Base-by-base conservation (phyloP, 768 basidiomycete species). In the Mycena olivaceomarginata region DNA sequence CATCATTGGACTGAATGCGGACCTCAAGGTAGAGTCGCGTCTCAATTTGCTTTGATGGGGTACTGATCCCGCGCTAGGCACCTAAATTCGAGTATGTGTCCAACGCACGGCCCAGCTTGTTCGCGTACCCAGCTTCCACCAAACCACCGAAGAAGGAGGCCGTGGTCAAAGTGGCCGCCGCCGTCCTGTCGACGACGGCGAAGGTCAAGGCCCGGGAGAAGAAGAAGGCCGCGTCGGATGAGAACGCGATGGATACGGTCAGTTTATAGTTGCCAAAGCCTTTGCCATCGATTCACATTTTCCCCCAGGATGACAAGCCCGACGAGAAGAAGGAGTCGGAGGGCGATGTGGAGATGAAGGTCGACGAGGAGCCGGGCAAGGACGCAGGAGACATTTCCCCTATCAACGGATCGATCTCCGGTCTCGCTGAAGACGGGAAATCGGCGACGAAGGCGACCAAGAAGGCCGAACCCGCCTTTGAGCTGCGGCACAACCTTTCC, bases 121-220 rank as follows among this genome's bases (percentile, higher is more conserved):
- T 98, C 82, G 97, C 98, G 3, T 99, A 99, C 85, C 97, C 97
- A 13, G 88, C 94, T 20, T 90, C 92, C 2, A 94, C 93, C 60
- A 96, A 97, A 83, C 95, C 97, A 13, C 95, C 96, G 7, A 96
- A 97, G 87, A 98, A 97, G 86, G 98, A 99, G 87, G 90, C 95
- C 0, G 94, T 96, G 25, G 92, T 95, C 56, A 98, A 98, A 86
- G 94, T 98, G 69, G 97, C 96, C 40, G 94, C 97, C 16, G 98
- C 98, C 46, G 98, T 99, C 13, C 90, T 99, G 53, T 98, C 97
- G 10, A 99, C 98, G 0, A 99, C 98, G 2, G 98, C 97, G 0
- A 98, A 97, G 85, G 97, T 96, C n/a, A 97, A 96, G 84, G 97
- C 97, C 2, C 91, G 98, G 78, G 97, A 97, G 83, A 98, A 96